Percentiles rank a stretch among this genome's conserved stretches.
phyloP scores from a whole-genome alignment of 2,329 filamentous ascomycete species.

The Dactylellina sp. region DNA sequence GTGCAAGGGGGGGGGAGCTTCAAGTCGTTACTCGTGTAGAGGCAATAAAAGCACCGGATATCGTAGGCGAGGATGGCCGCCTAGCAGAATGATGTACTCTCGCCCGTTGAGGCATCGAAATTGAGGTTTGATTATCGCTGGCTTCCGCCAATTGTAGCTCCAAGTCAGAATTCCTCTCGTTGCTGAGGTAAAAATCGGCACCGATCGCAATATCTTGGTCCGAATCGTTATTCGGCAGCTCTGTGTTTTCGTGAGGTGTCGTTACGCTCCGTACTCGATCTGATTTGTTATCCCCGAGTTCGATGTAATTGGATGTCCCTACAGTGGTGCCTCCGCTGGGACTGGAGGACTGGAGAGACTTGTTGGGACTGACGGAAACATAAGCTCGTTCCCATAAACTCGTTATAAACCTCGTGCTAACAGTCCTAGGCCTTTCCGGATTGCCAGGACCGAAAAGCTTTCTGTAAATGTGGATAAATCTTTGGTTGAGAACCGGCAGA shows the following conservation, averaged over 20 bases:
- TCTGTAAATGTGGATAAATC: slow-evolving; percentile 8
- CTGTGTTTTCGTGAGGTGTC: slow-evolving; percentile 30
- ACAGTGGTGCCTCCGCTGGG: neutral
- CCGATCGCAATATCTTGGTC: neutral
- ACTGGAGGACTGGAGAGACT: slow-evolving; percentile 4
- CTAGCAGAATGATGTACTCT: neutral
- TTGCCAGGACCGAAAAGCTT: slow-evolving; percentile 5
- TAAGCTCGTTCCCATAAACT: slow-evolving; percentile 26
- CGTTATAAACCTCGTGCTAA: slow-evolving; percentile 7
- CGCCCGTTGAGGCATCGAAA: neutral
- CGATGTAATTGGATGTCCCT: slow-evolving; percentile 1
- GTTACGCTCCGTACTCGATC: neutral
- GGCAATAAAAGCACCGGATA: slow-evolving; percentile 5
- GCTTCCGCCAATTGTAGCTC: neutral
- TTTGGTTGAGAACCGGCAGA: slow-evolving; percentile 26
- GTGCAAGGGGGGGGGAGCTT: no score
- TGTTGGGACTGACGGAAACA: neutral
- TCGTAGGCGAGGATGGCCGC: slow-evolving; percentile 13
- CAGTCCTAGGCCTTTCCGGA: neutral
- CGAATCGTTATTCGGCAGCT: slow-evolving; percentile 31
- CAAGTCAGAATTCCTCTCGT: neutral
- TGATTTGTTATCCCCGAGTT: slow-evolving; percentile 4
- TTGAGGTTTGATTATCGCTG: neutral
- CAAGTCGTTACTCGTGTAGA: neutral
- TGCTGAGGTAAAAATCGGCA: neutral